Evolutionary conservation across 106 monocot species (phyloP).

Genomic region (Vanilla planifolia): DNA sequence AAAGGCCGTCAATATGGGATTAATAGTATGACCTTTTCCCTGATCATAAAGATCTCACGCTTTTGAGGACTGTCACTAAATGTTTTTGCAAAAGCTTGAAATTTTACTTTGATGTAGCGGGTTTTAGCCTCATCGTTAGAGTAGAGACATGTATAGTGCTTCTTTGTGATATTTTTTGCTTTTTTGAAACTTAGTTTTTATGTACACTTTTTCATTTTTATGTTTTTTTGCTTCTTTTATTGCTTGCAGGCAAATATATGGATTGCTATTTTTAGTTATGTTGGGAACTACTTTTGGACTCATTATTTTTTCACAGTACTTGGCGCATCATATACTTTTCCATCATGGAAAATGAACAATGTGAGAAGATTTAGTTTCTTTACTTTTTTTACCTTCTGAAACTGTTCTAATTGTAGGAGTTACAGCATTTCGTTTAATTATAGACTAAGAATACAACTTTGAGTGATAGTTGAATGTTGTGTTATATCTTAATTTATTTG

Average conservation of each 20-base stretch:
- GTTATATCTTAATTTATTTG: not conserved
- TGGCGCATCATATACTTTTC: conserved; percentile 97
- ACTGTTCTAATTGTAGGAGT: not conserved
- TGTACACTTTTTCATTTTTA: no score
- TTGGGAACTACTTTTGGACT: conserved; percentile 99
- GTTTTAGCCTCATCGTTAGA: no score
- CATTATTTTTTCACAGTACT: conserved; percentile 97
- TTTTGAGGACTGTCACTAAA: no score
- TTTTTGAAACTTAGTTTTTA: not conserved
- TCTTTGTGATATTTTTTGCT: not conserved
- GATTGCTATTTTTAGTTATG: conserved; percentile 94
- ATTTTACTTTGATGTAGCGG: no score
- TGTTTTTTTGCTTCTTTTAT: not conserved
- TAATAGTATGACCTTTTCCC: no score
- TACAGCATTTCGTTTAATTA: no score
- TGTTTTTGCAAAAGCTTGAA: no score
- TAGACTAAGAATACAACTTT: no score
- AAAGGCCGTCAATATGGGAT: no score
- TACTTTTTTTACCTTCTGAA: not conserved
- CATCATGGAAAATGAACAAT: conserved; percentile 97
- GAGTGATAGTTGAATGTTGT: not conserved
- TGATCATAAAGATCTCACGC: no score
- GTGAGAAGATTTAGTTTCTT: conserved; percentile 33
- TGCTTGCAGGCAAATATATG: conserved; percentile 89
- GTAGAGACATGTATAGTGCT: not conserved